phyloP scores from a whole-genome alignment of 768 basidiomycete genomes.

The Paxillus involutus region DNA sequence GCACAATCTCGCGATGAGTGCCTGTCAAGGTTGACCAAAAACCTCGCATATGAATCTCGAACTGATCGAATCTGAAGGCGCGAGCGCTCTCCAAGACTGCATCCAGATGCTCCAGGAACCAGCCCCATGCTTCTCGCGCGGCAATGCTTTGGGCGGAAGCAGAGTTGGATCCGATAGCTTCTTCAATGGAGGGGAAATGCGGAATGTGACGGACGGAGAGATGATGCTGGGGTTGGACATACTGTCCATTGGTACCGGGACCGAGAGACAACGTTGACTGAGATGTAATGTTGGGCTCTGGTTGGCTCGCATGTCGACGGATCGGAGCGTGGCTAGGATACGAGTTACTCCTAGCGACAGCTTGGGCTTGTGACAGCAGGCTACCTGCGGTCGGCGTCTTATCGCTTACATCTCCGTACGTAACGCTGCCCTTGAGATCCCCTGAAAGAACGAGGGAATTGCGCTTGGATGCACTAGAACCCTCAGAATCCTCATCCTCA shows the following conservation, averaged over 20 bases:
- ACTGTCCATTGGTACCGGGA: conserved; percentile 43
- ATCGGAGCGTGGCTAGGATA: conserved; percentile 75
- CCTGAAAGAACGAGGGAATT: conserved; percentile 68
- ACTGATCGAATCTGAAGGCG: conserved; percentile 82
- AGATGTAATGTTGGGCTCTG: conserved; percentile 54
- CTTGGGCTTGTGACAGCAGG: conserved; percentile 75
- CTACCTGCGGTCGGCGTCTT: conserved; percentile 86
- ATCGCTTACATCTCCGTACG: conserved; percentile 68
- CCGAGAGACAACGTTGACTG: conserved; percentile 59
- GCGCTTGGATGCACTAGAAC: conserved; percentile 70
- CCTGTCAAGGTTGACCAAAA: conserved; percentile 82
- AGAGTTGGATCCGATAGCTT: conserved; percentile 74
- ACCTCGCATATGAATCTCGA: conserved; percentile 80
- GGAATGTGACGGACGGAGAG: conserved; percentile 74
- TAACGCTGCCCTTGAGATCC: conserved; percentile 57
- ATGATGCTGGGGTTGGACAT: conserved; percentile 47
- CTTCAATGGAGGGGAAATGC: conserved; percentile 84
- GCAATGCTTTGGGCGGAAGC: conserved; percentile 76
- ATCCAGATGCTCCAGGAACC: conserved; percentile 92
- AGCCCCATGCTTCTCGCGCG: conserved; percentile 86
- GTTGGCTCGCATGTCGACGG: conserved; percentile 62
- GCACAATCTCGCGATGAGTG: conserved; percentile 82
- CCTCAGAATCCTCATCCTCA: conserved; percentile 85
- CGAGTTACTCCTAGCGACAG: conserved; percentile 50
- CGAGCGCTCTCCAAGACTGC: conserved; percentile 75